A percentile compares a stretch with the other conserved stretches of the same genome.
Conservation (phyloP, 2,329 filamentous ascomycete species). For the Uncinocarpus reesii region DNA sequence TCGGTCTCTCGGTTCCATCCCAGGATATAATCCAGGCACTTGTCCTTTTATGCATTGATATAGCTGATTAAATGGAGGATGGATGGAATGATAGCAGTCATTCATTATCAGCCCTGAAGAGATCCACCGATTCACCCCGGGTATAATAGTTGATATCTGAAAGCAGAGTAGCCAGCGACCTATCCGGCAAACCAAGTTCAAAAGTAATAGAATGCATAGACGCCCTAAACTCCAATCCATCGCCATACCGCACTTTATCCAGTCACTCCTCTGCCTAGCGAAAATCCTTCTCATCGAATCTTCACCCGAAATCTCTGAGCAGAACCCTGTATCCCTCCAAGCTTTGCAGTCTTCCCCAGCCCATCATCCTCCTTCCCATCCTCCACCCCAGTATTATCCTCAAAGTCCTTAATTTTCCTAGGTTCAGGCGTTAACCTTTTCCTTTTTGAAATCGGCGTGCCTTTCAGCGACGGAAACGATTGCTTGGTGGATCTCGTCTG, state of each 20-base stretch:
- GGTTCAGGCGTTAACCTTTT: not conserved
- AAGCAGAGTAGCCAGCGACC: too few relatives aligned
- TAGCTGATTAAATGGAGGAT: too few relatives aligned
- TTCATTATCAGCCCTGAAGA: too few relatives aligned
- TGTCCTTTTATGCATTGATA: too few relatives aligned
- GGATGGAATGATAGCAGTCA: too few relatives aligned
- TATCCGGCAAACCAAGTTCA: too few relatives aligned
- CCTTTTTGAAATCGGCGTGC: conserved; percentile 3
- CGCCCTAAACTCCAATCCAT: not conserved
- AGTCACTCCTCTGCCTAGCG: too few relatives aligned
- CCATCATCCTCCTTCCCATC: not conserved
- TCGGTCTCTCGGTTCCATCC: too few relatives aligned
- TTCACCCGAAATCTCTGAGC: conserved; percentile 2
- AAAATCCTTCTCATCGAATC: not conserved
- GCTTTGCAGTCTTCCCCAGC: not conserved
- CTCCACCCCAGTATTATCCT: not conserved
- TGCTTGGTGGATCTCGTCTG: not conserved
- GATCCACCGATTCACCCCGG: too few relatives aligned
- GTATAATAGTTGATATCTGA: too few relatives aligned
- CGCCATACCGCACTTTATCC: not conserved
- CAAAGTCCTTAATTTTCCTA: conserved; percentile 4
- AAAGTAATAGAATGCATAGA: too few relatives aligned
- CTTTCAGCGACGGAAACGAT: conserved; percentile 2
- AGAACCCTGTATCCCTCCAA: not conserved
- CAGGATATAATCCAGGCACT: too few relatives aligned